Evolutionary conservation across 2,329 filamentous ascomycete species (phyloP), one percentile per base, ranked within the genome.

Genomic region (Trichothecium roseum): DNA sequence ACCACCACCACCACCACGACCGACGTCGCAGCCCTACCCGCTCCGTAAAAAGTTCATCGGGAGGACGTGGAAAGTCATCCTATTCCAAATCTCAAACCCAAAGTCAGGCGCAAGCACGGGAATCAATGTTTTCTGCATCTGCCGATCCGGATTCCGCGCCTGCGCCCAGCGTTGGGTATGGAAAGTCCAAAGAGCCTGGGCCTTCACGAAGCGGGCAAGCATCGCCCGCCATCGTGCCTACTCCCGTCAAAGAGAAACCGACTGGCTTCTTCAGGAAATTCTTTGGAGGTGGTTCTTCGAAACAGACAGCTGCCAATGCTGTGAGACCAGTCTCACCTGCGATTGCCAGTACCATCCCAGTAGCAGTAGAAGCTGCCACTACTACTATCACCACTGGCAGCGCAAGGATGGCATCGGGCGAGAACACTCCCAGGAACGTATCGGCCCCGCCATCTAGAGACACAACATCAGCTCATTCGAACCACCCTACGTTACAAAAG

Each of bases 251-350:
- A 52, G 80, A 85, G 50, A 77, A 78, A 38, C 84, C 75, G 8
- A 24, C 20, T 24, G 88, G 91, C 15, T 96, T 98, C 64, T 96
- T 96, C 64, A 78, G 86, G 48, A 78, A 89, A 43, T 84, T 96
- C 28, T 96, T 96, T 63, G 84, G 82, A 28, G 59, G 40, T 34
- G 35, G 67, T 30, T 82, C 80, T 8, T 76, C 82, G 26, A 83
- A 72, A 52, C 71, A 60, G 33, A 66, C 55, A 43, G 53, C 51
- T 42, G 48, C 49, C 37, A 46, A 40, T 37, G 40, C 36, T 31
- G 37, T 38, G 14, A 26, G 31, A 36, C 20, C 20, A 24, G 20
- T 6, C 20, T 16, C 35, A 36, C 16, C 28, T 37, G 12, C 36
- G 28, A 34, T 36, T 24, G 6, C 20, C 20, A 24, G 20, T 24